Evolutionary conservation across 75 land plant genomes (phyloP), one percentile per base, ranked within the genome.

Genomic region (Ceratopteris richardii): DNA sequence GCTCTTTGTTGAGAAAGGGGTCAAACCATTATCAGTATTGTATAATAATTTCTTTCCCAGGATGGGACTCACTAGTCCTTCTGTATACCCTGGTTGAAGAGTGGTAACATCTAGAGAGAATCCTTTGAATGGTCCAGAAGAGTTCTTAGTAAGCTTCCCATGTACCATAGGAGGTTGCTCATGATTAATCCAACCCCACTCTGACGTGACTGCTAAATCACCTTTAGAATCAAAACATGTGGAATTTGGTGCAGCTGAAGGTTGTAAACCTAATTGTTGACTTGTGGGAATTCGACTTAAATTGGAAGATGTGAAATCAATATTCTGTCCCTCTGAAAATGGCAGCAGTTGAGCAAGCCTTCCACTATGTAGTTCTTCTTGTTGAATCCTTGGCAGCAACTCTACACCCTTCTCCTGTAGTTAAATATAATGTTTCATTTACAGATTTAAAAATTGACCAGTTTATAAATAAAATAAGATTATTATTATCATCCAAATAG

Each of bases 361-460:
- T 37, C 73, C 80, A 50, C 66, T 54, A 54, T 61, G 60, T 31
- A 81, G 36, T 51, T 81, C 62, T 54, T 77, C 77, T 20, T 59
- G 78, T 51, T 79, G 80, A n/a, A 77, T 75, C 62, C 77, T 82
- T 44, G 92, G 97, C 29, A 91, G 70, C 71, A 91, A 72, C 51
- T 79, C 86, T 5, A 91, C 20, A 57, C 75, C 68, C 51, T 65
- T 81, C 29, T 82, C 86, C 96, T 90, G 87, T 30, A n/a, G n/a
- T 33, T 33, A 33, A 33, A 33, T 33, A 33, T n/a, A n/a, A n/a
- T n/a, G 1, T 6, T 25, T 27, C 25, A 66, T 24, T 10, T 14
- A 53, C 21, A 27, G 27, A 43, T 19, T 28, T 42, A 57, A 36
- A 40, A n/a, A 20, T 14, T 20, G 19, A 22, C 62, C 5, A 39